Base-by-base conservation (phyloP, 495 filamentous ascomycete species). In the Penicillium bialowiezense region DNA sequence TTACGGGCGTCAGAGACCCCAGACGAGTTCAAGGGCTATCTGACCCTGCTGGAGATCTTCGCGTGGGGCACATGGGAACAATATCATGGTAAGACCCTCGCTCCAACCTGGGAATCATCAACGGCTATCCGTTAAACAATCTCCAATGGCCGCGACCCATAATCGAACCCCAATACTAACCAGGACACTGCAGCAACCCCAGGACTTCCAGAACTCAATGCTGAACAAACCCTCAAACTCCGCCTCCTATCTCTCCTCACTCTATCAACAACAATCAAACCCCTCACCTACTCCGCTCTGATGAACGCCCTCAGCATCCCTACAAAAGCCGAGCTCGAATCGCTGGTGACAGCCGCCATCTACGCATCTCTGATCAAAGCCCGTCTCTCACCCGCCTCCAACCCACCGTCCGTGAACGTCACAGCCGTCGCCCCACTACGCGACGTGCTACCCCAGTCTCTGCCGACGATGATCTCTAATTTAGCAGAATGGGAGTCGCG, bases 161-260 rank as follows among this genome's bases (percentile, higher is more conserved):
- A 3, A 26, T 26, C 23, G 23, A 26, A 26, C 23, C 23, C 23
- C 23, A 26, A 8, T n/a, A n/a, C n/a, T n/a, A n/a, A n/a, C n/a
- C n/a, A 26, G 3, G 3, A 39, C 52, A 12, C 28, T 21, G 17
- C 34, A 84, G 79, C 66, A 55, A 77, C 74, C 5, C 62, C 75
- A 12, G 58, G 66, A 45, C 88, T 97, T 32, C 93, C 93, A 19
- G 48, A 68, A 2, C 81, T 97, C 40, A 88, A 79, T 64, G 71
- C 77, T 0, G 72, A 81, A 39, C 95, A 98, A 73, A 68, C 74
- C 28, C 78, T 84, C 44, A 97, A 98, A 70, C 90, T 98, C 37
- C 87, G 88, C 46, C 90, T 96, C 53, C 83, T 98, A 37, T 87
- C 92, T 32, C 84, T 98, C 53, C 79, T 97, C 44, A 82, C 88